Conservation (phyloP, 345 rosid species). For the Luvunga scandens region DNA sequence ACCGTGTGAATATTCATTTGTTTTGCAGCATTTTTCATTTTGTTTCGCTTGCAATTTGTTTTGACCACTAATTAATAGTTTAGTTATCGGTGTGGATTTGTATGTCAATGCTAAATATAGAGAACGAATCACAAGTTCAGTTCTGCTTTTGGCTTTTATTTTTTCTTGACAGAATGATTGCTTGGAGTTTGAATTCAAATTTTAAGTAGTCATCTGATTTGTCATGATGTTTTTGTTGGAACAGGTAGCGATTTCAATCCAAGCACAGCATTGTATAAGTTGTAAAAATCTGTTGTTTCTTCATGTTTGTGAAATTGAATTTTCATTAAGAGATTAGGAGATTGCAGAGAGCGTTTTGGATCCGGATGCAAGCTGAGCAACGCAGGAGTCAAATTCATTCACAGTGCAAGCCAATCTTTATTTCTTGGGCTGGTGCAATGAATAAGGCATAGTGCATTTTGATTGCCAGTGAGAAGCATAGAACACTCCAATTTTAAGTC, state of each 20-base stretch:
- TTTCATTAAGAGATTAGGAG: constrained; percentile 21
- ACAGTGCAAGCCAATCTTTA: constrained; percentile 22
- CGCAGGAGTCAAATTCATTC: constrained; percentile 11
- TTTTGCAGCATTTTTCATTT: neutral
- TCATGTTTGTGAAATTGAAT: neutral
- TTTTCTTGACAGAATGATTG: neutral
- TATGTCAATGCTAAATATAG: neutral
- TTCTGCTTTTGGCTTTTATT: neutral
- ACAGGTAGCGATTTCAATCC: neutral
- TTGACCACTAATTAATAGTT: neutral
- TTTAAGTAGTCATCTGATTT: neutral
- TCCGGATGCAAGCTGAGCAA: constrained; percentile 15
- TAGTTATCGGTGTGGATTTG: neutral
- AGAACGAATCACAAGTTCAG: too few species aligned
- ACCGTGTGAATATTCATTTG: neutral
- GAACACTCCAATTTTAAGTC: constrained; percentile 33
- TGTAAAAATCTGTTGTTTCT: neutral
- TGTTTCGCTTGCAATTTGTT: neutral
- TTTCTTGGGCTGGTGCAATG: constrained; percentile 32
- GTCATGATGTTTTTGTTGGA: neutral
- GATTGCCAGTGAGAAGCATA: constrained; percentile 8
- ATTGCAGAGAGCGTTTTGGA: constrained; percentile 31
- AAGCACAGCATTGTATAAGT: neutral
- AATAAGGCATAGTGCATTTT: constrained; percentile 24
- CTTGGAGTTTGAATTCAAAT: neutral